Conservation (phyloP, 2,329 filamentous ascomycete genomes). For the Colletotrichum melonis region DNA sequence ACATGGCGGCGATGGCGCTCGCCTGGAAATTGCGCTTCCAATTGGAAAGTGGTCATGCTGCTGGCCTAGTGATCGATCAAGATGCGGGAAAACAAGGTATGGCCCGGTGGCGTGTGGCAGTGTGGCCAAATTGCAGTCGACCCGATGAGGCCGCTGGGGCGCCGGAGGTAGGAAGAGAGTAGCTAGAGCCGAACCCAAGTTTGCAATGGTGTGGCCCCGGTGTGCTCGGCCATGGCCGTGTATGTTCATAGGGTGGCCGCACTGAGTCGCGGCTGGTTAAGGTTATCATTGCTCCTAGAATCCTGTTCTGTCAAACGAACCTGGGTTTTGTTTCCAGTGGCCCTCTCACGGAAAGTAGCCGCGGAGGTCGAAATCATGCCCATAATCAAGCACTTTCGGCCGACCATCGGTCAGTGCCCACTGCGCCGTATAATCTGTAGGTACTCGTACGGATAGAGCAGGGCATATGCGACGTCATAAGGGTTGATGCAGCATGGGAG, state of each 20-base stretch:
- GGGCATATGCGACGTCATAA: conserved; percentile 26
- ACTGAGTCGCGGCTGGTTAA: conserved; percentile 25
- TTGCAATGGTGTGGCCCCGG: neutral
- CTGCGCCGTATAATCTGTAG: too few species aligned
- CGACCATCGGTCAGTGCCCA: neutral
- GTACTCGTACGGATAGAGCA: neutral
- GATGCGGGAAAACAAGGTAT: conserved; percentile 11
- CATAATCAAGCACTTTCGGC: conserved; percentile 10
- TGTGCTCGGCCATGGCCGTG: neutral
- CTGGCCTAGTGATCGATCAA: neutral
- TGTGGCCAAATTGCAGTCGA: conserved; percentile 14
- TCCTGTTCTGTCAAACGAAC: conserved; percentile 15
- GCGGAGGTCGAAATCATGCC: conserved; percentile 6
- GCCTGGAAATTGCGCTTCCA: neutral
- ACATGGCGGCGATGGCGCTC: neutral
- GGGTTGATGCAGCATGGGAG: conserved; percentile 4
- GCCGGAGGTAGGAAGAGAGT: neutral
- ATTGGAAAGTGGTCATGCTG: neutral
- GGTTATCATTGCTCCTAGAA: conserved; percentile 23
- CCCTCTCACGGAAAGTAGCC: conserved; percentile 32
- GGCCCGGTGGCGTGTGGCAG: conserved; percentile 8
- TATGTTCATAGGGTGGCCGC: neutral
- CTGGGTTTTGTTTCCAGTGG: neutral
- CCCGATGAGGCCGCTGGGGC: conserved; percentile 21
- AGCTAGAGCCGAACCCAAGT: neutral